Base-by-base conservation (phyloP, 257 asterid genomes). In the Penstemon eatonii region DNA sequence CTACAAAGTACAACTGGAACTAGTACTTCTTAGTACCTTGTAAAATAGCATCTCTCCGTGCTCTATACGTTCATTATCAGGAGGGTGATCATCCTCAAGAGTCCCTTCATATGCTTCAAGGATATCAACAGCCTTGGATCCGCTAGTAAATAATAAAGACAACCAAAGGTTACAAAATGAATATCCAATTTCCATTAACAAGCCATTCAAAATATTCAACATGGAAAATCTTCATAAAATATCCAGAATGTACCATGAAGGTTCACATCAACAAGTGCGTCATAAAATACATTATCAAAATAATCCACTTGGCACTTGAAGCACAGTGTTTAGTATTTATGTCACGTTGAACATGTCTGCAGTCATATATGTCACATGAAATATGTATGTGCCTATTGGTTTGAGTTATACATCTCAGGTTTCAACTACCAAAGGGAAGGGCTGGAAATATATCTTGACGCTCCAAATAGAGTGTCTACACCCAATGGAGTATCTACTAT, bases 101-200 rank as follows among this genome's bases (percentile, higher is more conserved):
- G 99, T 94, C 77, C 99, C 99, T 85, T 94, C 99, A 82, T 87
- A 94, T 10, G 99, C 99, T 77, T 94, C 95, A 74, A 94, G 96
- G 78, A 94, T 89, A 76, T 91, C 99, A 73, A 89, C 88, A 18
- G 99, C 99, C 84, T 94, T 94, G 74, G 88, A 81, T 79, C 84
- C 97, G 84, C 99, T 94, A 69, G 61, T 53, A 71, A 64, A 69
- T 45, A 76, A 65, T 70, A 73, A 65, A 50, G 39, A 54, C 50
- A 64, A 73, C 50, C 15, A 55, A 56, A 72, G 15, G 56, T 46
- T 47, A 25, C 33, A 25, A 25, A 25, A 25, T 25, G 37, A 33
- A 42, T 71, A 66, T 61, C 65, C 60, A 53, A 60, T 66, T 66
- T 36, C 11, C 60, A 55, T 36, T 3, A 62, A 18, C 37, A 56